phyloP scores from a whole-genome alignment of 2,329 filamentous ascomycete species.

The Arthroderma sp. region DNA sequence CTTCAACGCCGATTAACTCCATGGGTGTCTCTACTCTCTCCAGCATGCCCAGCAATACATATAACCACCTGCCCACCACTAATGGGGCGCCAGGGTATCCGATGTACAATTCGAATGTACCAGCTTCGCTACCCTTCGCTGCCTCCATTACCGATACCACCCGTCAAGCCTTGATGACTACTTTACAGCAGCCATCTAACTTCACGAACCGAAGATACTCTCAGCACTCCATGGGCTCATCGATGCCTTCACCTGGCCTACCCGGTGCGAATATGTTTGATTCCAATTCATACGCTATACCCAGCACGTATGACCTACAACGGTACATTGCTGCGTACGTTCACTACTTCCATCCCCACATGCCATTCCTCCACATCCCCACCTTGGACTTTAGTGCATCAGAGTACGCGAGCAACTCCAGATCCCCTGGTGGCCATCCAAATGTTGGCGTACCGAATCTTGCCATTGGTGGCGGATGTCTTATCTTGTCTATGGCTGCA shows the following conservation, averaged over 20 bases:
- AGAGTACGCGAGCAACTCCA: constrained; percentile 47
- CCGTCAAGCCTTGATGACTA: constrained; percentile 48
- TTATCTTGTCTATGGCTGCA: constrained; percentile 80
- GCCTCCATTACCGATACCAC: constrained; percentile 56
- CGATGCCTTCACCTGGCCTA: constrained; percentile 27
- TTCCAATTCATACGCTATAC: constrained; percentile 39
- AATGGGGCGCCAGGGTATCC: constrained; percentile 22
- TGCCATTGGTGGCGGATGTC: constrained; percentile 68
- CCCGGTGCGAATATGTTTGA: constrained; percentile 16
- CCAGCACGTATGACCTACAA: constrained; percentile 73
- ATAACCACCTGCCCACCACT: constrained; percentile 30
- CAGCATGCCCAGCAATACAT: constrained; percentile 44
- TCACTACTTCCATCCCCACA: constrained; percentile 80
- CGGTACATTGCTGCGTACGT: constrained; percentile 85
- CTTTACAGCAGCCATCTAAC: constrained; percentile 45
- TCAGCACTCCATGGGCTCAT: constrained; percentile 43
- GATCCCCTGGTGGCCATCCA: constrained; percentile 40
- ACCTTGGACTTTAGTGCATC: constrained; percentile 81
- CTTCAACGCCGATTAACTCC: constrained; percentile 61
- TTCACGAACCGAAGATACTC: constrained; percentile 46
- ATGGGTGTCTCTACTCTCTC: constrained; percentile 60
- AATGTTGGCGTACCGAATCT: constrained; percentile 42
- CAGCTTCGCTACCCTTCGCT: constrained; percentile 28
- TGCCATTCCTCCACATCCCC: constrained; percentile 87
- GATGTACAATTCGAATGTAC: too few relatives aligned